Conservation (phyloP, 2,329 filamentous ascomycete species). For the Colletotrichum viniferum region DNA sequence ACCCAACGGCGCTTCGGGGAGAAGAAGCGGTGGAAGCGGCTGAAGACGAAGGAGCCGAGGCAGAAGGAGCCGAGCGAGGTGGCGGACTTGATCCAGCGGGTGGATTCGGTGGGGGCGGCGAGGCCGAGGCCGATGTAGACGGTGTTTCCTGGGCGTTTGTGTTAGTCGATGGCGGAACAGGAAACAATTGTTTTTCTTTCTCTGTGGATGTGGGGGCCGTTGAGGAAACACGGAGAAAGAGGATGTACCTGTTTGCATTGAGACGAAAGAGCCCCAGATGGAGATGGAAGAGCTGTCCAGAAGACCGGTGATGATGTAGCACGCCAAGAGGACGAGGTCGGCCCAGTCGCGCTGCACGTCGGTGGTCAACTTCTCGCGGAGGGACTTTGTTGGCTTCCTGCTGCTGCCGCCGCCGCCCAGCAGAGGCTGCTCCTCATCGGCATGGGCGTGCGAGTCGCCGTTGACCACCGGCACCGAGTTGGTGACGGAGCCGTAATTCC, state of each 20-base stretch:
- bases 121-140: constrained; percentile 79
- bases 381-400: constrained; percentile 23
- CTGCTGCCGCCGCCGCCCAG: constrained; percentile 25
- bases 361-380: constrained; percentile 36
- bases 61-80: constrained; percentile 74
- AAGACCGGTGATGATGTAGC: constrained; percentile 79
- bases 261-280: constrained; percentile 81
- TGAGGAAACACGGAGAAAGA: not conserved
- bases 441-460: not conserved
- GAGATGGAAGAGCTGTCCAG: constrained; percentile 78
- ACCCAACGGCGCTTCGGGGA: constrained; percentile 69
- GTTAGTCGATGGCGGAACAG: not conserved
- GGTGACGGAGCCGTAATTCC: constrained; percentile 7
- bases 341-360: constrained; percentile 67
- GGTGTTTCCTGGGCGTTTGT: constrained; percentile 64
- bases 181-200: not conserved
- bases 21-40: constrained; percentile 68
- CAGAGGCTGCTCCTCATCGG: constrained; percentile 39
- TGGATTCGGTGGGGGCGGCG: constrained; percentile 56
- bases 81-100: constrained; percentile 74
- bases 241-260: constrained; percentile 75
- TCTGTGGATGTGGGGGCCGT: not conserved
- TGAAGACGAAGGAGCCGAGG: constrained; percentile 74
- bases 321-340: constrained; percentile 71
- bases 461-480: not conserved